phyloP scores from a whole-genome alignment of 768 basidiomycete genomes.

The Russula brevipes region DNA sequence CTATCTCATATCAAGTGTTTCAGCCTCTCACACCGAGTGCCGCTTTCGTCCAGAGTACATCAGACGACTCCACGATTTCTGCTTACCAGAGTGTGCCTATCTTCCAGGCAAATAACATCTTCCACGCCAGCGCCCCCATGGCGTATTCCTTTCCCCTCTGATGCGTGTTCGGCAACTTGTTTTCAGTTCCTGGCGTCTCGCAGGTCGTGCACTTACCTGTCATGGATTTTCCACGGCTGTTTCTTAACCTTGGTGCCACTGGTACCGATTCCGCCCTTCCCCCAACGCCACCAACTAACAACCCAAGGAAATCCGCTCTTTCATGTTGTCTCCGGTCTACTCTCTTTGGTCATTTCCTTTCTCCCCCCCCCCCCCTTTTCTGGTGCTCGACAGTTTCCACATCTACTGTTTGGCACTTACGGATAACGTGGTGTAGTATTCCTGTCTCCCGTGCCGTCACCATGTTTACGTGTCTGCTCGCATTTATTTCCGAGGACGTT shows the following conservation, averaged over 20 bases:
- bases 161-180: background rate
- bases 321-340: background rate
- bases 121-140: background rate
- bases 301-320: background rate
- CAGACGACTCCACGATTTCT: background rate
- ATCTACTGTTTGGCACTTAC: background rate
- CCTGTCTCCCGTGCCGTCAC: background rate
- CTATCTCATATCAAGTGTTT: background rate
- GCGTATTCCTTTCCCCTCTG: background rate
- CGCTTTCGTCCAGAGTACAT: background rate
- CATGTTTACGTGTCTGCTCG: background rate
- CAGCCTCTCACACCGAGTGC: conserved; percentile 1
- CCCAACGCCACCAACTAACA: background rate
- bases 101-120: background rate
- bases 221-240: background rate
- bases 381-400: background rate
- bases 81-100: background rate
- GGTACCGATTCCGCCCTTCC: background rate
- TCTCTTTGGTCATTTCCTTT: too few species aligned
- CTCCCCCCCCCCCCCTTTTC: background rate
- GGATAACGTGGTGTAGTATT: background rate
- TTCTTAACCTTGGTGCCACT: background rate
- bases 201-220: background rate
- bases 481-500: background rate
- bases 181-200: background rate